Percentiles rank a stretch among this genome's conserved stretches.
phyloP scores from a whole-genome alignment of 768 basidiomycete genomes.

The Boletus eberwhitei region DNA sequence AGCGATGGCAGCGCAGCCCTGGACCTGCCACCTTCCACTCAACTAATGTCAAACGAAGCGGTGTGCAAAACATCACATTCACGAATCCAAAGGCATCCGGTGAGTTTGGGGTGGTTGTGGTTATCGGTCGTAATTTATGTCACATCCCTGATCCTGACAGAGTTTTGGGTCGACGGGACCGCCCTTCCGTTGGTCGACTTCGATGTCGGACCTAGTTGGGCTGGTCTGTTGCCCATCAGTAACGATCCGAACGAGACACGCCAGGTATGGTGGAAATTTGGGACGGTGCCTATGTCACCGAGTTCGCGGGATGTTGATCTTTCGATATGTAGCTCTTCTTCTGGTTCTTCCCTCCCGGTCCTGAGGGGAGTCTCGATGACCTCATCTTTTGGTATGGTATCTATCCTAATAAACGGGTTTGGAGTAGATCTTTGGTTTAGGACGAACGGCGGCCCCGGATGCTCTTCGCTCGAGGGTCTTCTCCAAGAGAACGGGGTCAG shows the following conservation, averaged over 20 bases:
- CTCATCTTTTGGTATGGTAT: slow-evolving; percentile 63
- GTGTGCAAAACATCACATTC: slow-evolving; percentile 67
- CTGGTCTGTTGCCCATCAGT: slow-evolving; percentile 72
- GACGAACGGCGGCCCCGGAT: slow-evolving; percentile 82
- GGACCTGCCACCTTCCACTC: neutral
- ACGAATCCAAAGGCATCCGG: slow-evolving; percentile 61
- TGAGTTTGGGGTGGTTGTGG: slow-evolving; percentile 21
- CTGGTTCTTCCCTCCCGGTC: slow-evolving; percentile 82
- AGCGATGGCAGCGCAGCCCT: slow-evolving; percentile 31
- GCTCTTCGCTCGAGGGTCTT: slow-evolving; percentile 68
- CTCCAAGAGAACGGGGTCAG: slow-evolving; percentile 74
- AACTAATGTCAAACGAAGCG: slow-evolving; percentile 4
- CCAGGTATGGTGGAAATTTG: slow-evolving; percentile 39
- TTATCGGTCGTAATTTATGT: neutral
- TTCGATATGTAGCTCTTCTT: slow-evolving; percentile 59
- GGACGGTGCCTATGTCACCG: too few species aligned
- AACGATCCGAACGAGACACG: slow-evolving; percentile 57
- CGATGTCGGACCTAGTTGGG: slow-evolving; percentile 73
- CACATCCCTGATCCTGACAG: slow-evolving; percentile 30
- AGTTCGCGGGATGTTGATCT: neutral
- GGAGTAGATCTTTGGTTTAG: slow-evolving; percentile 30
- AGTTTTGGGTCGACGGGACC: slow-evolving; percentile 68
- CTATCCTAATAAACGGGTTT: neutral
- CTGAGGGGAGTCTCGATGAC: slow-evolving; percentile 66
- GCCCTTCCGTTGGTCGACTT: slow-evolving; percentile 67